Evolutionary conservation across 495 filamentous ascomycete genomes (phyloP).

Genomic region (Parachaetomium inaequale): DNA sequence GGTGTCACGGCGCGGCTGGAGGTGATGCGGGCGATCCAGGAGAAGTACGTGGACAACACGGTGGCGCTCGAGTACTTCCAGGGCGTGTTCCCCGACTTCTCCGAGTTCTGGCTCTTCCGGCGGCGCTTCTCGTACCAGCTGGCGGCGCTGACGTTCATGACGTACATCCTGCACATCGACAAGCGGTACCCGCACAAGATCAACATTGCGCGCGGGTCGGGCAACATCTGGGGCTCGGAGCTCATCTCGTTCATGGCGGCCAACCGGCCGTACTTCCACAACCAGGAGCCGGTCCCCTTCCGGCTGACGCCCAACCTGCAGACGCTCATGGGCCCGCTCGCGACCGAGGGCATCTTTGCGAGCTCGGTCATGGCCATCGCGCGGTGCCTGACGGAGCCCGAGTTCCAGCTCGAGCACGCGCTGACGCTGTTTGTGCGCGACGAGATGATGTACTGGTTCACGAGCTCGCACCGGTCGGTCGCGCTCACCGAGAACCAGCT

Average conservation of each 20-base stretch:
- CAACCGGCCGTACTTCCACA: constrained; percentile 82
- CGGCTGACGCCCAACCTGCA: constrained; percentile 95
- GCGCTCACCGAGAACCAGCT: constrained; percentile 65
- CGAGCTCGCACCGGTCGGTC: constrained; percentile 63
- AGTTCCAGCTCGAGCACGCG: constrained; percentile 85
- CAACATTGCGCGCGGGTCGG: constrained; percentile 79
- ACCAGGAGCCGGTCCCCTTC: constrained; percentile 92
- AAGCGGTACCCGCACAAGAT: constrained; percentile 93
- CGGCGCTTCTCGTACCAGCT: constrained; percentile 94
- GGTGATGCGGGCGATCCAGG: constrained; percentile 85
- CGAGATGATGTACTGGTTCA: constrained; percentile 98
- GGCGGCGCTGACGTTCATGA: constrained; percentile 97
- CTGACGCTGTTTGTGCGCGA: constrained; percentile 92
- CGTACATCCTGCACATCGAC: constrained; percentile 93
- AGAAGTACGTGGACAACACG: constrained; percentile 78
- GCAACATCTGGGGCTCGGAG: constrained; percentile 95
- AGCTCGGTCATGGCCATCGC: constrained; percentile 93
- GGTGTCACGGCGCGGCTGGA: constrained; percentile 69
- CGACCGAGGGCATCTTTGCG: constrained; percentile 91
- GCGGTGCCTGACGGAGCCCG: constrained; percentile 88
- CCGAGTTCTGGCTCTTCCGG: constrained; percentile 97
- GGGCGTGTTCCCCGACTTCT: constrained; percentile 78
- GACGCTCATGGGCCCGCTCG: constrained; percentile 89
- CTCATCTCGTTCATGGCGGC: constrained; percentile 79
- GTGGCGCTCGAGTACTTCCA: constrained; percentile 88